Conservation (phyloP, 106 monocot species). For the Allium sativum region DNA sequence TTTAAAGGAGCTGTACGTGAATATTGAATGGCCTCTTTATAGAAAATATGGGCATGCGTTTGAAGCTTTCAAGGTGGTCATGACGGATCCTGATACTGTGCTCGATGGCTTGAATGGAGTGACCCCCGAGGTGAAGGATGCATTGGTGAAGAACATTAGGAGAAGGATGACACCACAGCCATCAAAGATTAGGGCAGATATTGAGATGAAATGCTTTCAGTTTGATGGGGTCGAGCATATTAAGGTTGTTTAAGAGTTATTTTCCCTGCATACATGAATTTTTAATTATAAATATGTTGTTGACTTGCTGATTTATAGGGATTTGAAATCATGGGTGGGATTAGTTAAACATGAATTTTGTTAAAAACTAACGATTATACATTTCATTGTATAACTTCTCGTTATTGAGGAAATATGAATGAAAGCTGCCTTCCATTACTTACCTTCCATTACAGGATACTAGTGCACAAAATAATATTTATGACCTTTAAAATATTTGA, state of each 20-base stretch:
- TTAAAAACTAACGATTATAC: too few species aligned
- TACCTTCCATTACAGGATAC: too few species aligned
- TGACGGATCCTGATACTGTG: constrained; percentile 55
- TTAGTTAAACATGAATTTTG: too few species aligned
- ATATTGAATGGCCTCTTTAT: constrained; percentile 67
- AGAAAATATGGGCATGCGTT: constrained; percentile 83
- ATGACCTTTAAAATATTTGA: too few species aligned
- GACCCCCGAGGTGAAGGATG: constrained; percentile 54
- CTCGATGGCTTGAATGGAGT: constrained; percentile 44
- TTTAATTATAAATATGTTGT: too few species aligned
- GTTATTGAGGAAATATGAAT: too few species aligned
- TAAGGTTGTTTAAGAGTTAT: constrained; percentile 18
- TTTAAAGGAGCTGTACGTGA: constrained; percentile 59
- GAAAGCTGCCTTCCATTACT: too few species aligned
- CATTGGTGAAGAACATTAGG: constrained; percentile 54
- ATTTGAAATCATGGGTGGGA: neutral
- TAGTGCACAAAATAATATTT: too few species aligned
- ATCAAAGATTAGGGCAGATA: constrained; percentile 61
- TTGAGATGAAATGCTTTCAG: constrained; percentile 78
- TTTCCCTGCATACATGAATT: too few species aligned
- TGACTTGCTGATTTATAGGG: neutral
- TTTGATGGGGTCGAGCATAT: constrained; percentile 81
- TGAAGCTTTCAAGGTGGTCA: constrained; percentile 73
- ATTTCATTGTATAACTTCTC: too few species aligned
- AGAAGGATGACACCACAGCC: constrained; percentile 82